phyloP scores from a whole-genome alignment of 2,329 filamentous ascomycete genomes.

The Hypoxylon sp. region DNA sequence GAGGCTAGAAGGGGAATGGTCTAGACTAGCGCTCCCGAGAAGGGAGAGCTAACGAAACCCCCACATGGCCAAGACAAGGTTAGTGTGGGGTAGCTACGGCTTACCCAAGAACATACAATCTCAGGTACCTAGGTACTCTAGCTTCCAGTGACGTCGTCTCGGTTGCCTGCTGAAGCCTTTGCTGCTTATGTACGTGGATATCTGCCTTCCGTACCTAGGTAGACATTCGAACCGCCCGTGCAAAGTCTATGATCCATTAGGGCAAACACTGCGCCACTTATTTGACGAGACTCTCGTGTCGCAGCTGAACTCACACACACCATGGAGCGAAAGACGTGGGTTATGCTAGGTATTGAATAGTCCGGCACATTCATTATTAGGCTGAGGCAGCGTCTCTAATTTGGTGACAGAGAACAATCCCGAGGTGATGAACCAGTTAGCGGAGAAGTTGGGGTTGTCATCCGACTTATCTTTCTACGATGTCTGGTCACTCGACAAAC shows the following conservation, averaged over 20 bases:
- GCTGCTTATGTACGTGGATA: not conserved
- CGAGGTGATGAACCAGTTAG: conserved; percentile 80
- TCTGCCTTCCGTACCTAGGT: not conserved
- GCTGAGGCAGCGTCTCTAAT: conserved; percentile 7
- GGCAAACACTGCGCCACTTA: not conserved
- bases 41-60: conserved; percentile 1
- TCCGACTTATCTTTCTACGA: conserved; percentile 80
- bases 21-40: conserved; percentile 12
- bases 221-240: not conserved
- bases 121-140: not conserved
- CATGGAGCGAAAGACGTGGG: conserved; percentile 41
- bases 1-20: not conserved
- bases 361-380: not conserved
- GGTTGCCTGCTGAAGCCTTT: conserved; percentile 17
- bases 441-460: conserved; percentile 80
- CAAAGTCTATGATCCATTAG: not conserved
- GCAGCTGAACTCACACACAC: conserved; percentile 2
- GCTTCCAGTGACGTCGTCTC: conserved; percentile 11
- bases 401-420: conserved; percentile 71
- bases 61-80: conserved; percentile 4
- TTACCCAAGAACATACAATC: not conserved
- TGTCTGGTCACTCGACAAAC: conserved; percentile 84
- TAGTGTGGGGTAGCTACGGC: conserved; percentile 12
- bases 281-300: not conserved
- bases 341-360: conserved; percentile 33